Base-by-base conservation (phyloP, 2,329 filamentous ascomycete species). In the Leptographium radiaticola region DNA sequence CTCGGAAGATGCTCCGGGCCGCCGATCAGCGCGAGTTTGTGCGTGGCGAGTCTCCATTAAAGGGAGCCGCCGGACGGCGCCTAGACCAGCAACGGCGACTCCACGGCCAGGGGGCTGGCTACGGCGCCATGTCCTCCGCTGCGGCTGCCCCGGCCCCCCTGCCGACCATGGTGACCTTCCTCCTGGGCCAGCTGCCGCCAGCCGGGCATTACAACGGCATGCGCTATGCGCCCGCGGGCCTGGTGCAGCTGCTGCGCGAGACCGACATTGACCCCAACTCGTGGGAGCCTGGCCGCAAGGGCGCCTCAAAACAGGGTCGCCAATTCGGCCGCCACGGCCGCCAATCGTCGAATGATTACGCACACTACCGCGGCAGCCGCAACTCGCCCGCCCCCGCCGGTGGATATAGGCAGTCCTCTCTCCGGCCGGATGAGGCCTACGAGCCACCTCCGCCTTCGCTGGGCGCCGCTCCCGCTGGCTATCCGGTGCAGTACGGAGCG, bases 11-110 rank as follows among this genome's bases (percentile, higher is more conserved):
- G 51, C 80, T 84, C 49, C 83, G 94, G 46, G 51, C 38, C 4
- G 89, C 84, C 13, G 89, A 88, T 52, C 62, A 64, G 6, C 86
- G 90, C 61, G 95, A 96, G 65, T 78, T 96, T 56, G 80, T 84
- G 53, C 83, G 93, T 51, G 90, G 86, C n/a, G 89, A 87, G 54
- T 97, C 91, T 6, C 93, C 94, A 0, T 76, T 97, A 40, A 98
- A 97, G 66, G 89, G 89, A 15, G 87, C 88, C 1, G 89, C 91
- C 40, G 88, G 89, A 31, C 84, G 90, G 54, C 84, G 90, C 39
- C 75, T 94, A 25, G 88, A 93, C 62, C 86, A 93, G 64, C 83
- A 88, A 64, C 77, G 81, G 51, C 75, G 82, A 6, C 81, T 77
- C 61, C 79, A 79, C 59, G 71, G 73, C 13, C 72, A 74, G 58